Base-by-base conservation (phyloP, 768 basidiomycete genomes). In the Lactarius deliciosus region DNA sequence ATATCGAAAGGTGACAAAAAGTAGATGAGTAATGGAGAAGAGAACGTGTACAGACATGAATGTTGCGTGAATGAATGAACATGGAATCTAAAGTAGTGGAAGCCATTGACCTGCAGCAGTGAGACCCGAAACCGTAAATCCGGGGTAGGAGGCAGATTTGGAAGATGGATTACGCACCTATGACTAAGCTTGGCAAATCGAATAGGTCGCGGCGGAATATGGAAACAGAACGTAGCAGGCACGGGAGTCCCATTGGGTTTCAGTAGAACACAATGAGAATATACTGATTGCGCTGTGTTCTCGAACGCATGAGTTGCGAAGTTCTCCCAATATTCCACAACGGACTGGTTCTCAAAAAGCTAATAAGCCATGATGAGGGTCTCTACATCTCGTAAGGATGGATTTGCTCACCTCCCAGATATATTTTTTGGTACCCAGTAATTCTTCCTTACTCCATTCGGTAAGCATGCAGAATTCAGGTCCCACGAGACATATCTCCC, bases 251-350 rank as follows among this genome's bases (percentile, higher is more conserved):
- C 92, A 32, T 84, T 84, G 7, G 92, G 91, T 75, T 95, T 94
- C 69, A 96, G 83, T 54, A 97, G 76, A 36, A 94, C 91, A 68
- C 94, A 95, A 72, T 95, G 91, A 65, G 92, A 91, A 76, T 94
- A 96, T 61, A 98, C 93, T 1, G 93, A 92, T 78, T 94, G 94
- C 43, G 94, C 93, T 60, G 95, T 94, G 77, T 95, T 97, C 76
- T 99, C 96, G 73, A 99, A 99, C 8, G 97, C 96, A 77, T 98
- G 94, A 59, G 89, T 87, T 32, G 94, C 93, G 75, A 98, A 98
- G 76, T 92, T 94, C 77, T 98, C 97, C 90, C 92, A 95, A 75
- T 94, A 95, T 75, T 94, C 91, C 60, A 97, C 96, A 60, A 89
- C 92, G 59, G 94, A 96, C 76, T 94, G 91, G 75, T 95, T 93